A percentile compares a stretch with the other conserved stretches of the same genome.
Evolutionary conservation across 768 basidiomycete species (phyloP).

Genomic region (Lentinula sp.): DNA sequence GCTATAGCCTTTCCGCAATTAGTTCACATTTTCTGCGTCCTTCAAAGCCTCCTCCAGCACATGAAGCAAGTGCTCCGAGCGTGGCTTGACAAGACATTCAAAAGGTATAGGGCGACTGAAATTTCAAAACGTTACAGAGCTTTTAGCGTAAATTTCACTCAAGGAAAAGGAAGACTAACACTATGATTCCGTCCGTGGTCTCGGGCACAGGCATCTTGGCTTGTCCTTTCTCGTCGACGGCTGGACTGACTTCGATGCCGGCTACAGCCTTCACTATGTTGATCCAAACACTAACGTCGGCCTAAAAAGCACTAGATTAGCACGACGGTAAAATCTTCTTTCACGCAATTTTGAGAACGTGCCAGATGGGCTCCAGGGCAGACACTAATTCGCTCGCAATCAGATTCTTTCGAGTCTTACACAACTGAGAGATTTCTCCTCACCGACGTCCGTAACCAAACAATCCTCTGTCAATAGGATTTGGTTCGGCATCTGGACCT

Average conservation of each 20-base stretch:
- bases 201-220: conserved; percentile 14
- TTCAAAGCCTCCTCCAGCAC: conserved; percentile 10
- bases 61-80: conserved; percentile 8
- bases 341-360: background rate
- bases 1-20: background rate
- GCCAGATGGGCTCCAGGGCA: conserved; percentile 7
- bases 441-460: conserved; percentile 22
- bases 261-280: conserved; percentile 15
- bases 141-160: background rate
- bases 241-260: conserved; percentile 14
- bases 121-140: background rate
- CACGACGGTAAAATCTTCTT: background rate
- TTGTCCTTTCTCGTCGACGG: conserved; percentile 13
- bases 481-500: conserved; percentile 11
- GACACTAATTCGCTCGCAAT: background rate
- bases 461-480: conserved; percentile 13
- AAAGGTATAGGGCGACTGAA: conserved; percentile 13
- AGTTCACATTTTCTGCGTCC: conserved; percentile 4
- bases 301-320: conserved; percentile 6
- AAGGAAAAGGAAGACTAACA: conserved; percentile 6
- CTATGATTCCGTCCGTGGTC: conserved; percentile 14
- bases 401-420: background rate
- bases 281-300: conserved; percentile 15
- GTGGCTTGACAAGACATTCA: conserved; percentile 11
- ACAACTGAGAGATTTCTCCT: conserved; percentile 9